These are phyloP conservation scores for Botrytis cinerea DNA, from an alignment of 2,329 filamentous ascomycete genomes.

Conservation along the genomic window DNA sequence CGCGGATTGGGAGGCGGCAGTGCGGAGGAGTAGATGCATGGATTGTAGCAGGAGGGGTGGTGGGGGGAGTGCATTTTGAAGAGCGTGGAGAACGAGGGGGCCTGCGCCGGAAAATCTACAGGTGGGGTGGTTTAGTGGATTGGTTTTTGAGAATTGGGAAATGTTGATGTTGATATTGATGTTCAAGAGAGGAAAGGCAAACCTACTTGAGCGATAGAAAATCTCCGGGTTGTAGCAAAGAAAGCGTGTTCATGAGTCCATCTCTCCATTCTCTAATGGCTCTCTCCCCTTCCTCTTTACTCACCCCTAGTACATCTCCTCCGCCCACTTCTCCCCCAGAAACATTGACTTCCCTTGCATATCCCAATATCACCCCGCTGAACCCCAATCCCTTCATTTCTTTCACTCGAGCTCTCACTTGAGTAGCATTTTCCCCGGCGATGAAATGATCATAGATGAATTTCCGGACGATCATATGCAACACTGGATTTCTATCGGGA, in stretches of 20 bases:
- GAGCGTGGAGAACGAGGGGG: slow-evolving; percentile 44
- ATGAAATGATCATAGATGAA: slow-evolving; percentile 91
- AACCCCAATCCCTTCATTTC: slow-evolving; percentile 73
- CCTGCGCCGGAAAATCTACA: slow-evolving; percentile 52
- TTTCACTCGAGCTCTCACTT: slow-evolving; percentile 65
- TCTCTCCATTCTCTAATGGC: slow-evolving; percentile 47
- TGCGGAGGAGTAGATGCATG: slow-evolving; percentile 39
- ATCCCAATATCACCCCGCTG: slow-evolving; percentile 78
- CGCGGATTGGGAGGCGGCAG: slow-evolving; percentile 38
- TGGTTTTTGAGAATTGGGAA: neutral
- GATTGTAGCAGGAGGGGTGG: slow-evolving; percentile 49
- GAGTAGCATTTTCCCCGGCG: slow-evolving; percentile 68
- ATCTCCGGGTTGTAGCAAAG: slow-evolving; percentile 53
- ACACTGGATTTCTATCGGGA: slow-evolving; percentile 70
- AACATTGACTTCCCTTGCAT: slow-evolving; percentile 68
- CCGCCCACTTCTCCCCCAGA: slow-evolving; percentile 4
- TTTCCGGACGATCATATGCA: slow-evolving; percentile 69
- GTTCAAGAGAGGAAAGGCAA: neutral
- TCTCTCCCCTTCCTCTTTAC: slow-evolving; percentile 12
- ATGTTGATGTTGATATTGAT: neutral
- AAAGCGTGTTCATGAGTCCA: slow-evolving; percentile 54
- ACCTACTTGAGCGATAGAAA: slow-evolving; percentile 54
- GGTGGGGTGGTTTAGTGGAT: neutral
- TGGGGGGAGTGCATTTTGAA: slow-evolving; percentile 45
- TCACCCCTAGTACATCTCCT: neutral